These are phyloP conservation scores for Euryodendron excelsum DNA, from an alignment of 148 eudicot species.

Conservation along the genomic window DNA sequence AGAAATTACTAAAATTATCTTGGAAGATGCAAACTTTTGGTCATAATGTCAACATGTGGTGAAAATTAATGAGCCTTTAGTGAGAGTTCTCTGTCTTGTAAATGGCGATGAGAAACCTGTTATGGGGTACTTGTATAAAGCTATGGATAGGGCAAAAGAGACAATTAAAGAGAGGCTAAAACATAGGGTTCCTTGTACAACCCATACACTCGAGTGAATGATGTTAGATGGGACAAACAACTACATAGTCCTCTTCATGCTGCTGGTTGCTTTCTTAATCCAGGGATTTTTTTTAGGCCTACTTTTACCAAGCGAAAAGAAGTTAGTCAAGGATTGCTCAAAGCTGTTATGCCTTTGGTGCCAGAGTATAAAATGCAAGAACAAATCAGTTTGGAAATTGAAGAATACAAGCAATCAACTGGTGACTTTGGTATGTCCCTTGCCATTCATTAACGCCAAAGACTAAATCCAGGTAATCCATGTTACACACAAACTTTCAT, in stretches of 20 bases:
- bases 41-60: not conserved
- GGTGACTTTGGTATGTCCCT: not conserved
- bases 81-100: not conserved
- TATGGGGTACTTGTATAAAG: not conserved
- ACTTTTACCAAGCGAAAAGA: not conserved
- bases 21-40: not conserved
- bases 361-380: not conserved
- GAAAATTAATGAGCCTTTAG: not conserved
- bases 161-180: not conserved
- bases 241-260: slow-evolving; percentile 1
- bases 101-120: slow-evolving; percentile 5
- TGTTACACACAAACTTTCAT: not conserved
- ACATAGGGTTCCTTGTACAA: not conserved
- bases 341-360: not conserved
- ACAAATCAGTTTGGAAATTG: not conserved
- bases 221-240: slow-evolving; percentile 9
- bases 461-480: not conserved
- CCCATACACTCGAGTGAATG: not conserved
- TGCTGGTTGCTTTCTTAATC: not conserved
- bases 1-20: not conserved
- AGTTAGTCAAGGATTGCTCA: not conserved
- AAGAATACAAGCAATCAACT: not conserved
- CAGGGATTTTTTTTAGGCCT: not conserved
- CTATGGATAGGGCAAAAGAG: not conserved
- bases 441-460: not conserved